Percentiles rank a stretch among this genome's conserved stretches.
Evolutionary conservation across 768 basidiomycete genomes (phyloP).

Genomic region (Mycena haematopus): DNA sequence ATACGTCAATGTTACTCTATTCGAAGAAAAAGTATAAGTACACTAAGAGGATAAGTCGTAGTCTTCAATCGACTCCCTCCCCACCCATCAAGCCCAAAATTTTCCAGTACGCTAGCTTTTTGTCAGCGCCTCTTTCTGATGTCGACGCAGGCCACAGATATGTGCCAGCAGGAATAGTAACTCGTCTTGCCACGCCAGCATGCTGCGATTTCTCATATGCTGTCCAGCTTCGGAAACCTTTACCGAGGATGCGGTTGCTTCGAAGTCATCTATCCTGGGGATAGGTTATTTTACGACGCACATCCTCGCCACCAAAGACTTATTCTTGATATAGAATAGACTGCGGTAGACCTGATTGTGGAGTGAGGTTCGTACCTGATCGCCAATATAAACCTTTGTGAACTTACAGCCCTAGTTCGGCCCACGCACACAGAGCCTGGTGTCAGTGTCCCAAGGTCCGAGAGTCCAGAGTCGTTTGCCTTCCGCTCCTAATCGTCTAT

Average conservation of each 20-base stretch:
- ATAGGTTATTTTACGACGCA: neutral
- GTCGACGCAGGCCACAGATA: constrained; percentile 32
- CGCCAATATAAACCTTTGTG: neutral
- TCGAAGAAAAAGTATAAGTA: constrained; percentile 28
- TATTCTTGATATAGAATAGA: constrained; percentile 18
- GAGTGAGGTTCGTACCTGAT: constrained; percentile 13
- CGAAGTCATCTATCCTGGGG: constrained; percentile 28
- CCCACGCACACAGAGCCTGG: constrained; percentile 18
- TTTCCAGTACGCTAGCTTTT: neutral
- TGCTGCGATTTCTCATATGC: constrained; percentile 21
- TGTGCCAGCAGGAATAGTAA: constrained; percentile 69
- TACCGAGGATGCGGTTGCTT: constrained; percentile 48
- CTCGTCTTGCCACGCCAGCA: constrained; percentile 28
- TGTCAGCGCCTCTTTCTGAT: neutral
- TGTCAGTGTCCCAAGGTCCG: constrained; percentile 29
- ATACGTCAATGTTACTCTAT: constrained; percentile 31
- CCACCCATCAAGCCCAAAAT: neutral
- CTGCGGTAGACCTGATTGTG: constrained; percentile 26
- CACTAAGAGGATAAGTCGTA: constrained; percentile 6
- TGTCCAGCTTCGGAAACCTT: constrained; percentile 45
- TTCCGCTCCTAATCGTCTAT: neutral
- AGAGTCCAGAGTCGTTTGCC: neutral
- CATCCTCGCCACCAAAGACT: neutral
- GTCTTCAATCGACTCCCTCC: constrained; percentile 8
- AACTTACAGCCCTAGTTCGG: constrained; percentile 8